Evolutionary conservation across 495 filamentous ascomycete species (phyloP), one percentile per base, ranked within the genome.

Genomic region (Cladorrhinum samala): DNA sequence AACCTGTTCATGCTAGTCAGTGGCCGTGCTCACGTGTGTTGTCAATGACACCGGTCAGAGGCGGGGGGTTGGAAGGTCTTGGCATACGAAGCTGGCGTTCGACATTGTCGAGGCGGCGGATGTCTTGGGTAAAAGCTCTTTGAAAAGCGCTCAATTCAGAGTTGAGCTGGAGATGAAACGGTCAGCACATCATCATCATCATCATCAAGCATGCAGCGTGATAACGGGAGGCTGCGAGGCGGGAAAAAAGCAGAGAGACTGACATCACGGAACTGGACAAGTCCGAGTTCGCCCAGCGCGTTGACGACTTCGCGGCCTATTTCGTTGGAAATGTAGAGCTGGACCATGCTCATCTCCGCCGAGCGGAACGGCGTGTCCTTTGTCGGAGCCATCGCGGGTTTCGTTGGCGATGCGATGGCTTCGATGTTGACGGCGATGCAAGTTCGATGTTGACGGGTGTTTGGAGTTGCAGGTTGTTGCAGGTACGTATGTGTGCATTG

Each of bases 331-430:
- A 97, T 91, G 74, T 96, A 99, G 61, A 99, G 85, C 81, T 97
- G 93, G 68, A 94, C 94, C 82, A 99, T 84, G 80, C 90, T 95
- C 93, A 99, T 99, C 73, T 97, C 91, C 87, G 90, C 85, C 67
- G 94, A 97, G 78, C 94, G 93, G 86, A 99, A 96, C 77, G 96
- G 85, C 72, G 89, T 95, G 72, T 97, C 91, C 74, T 86, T 76
- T 61, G 70, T 64, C 58, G 75, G 71, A 63, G 72, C 78, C 78
- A 82, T 82, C 50, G 59, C 57, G 48, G 38, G 44, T 54, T 27
- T 20, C 14, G 18, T 49, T 44, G 36, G 54, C 56, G 49, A 55
- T 59, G 54, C 56, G 49, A 55, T 59, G 48, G 49, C 56, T 36
- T 27, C 24, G 52, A 33, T 33, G 27, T 33, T 33, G 27, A n/a